Conservation (phyloP, 306 rosid genomes). For the Crotalaria pallida region DNA sequence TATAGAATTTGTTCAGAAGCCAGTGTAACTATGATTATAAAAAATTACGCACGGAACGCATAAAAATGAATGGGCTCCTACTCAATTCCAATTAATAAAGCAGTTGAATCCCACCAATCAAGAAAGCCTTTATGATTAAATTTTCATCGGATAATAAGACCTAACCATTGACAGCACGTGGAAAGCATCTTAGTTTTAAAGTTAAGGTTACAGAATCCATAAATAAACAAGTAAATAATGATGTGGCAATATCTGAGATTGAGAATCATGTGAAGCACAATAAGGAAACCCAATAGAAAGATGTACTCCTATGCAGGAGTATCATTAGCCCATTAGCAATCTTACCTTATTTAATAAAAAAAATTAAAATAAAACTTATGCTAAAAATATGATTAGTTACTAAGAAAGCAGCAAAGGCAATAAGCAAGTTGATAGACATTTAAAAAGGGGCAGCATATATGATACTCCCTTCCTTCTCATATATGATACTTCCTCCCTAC, state of each 20-base stretch:
- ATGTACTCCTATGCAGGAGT: neutral
- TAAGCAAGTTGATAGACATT: too few species aligned
- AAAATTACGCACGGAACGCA: neutral
- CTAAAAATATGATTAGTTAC: too few species aligned
- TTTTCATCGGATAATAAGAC: neutral
- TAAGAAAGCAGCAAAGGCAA: too few species aligned
- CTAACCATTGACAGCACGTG: neutral
- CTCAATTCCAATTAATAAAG: neutral
- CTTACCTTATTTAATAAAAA: too few species aligned
- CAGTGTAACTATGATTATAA: neutral
- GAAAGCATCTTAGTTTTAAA: neutral
- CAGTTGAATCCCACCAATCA: slow-evolving; percentile 1
- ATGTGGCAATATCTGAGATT: neutral
- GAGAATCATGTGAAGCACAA: neutral
- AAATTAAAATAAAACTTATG: too few species aligned
- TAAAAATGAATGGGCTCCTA: neutral
- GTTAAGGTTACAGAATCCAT: neutral
- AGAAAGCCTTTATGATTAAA: neutral
- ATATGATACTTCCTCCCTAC: too few species aligned
- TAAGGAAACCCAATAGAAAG: neutral
- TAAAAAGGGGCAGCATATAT: too few species aligned
- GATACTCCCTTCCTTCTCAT: too few species aligned
- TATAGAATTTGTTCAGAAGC: neutral
- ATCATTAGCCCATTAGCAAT: too few species aligned
- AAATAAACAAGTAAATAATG: neutral